Evolutionary conservation across 169 alveolate genomes (phyloP), one percentile per base, ranked within the genome.

Genomic region (Cryptosporidium ryanae): DNA sequence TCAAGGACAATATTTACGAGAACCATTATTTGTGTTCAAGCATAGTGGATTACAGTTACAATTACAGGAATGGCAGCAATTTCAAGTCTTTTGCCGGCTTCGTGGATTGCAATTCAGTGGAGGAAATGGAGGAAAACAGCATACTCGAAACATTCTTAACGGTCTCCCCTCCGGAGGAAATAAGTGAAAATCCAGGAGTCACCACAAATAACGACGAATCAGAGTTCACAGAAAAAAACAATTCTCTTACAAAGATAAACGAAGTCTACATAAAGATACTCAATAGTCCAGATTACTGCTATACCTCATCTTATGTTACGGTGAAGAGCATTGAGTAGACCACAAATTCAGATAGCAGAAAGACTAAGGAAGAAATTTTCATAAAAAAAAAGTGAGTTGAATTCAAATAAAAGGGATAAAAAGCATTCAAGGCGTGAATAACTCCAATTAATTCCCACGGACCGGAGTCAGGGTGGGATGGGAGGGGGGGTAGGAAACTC

Each of bases 261-360:
- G 12, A 29, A 8, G 49, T 21, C 4, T 25, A 12, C 2, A 38
- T 43, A 10, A 29, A 18, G 13, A 32, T 31, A 17, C 32, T 31
- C 8, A 25, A 68, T 17, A 18, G 57, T 54, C 21, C 66, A 55
- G 55, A 32, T 31, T 68, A 49, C n/a, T 68, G 66, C 52, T n/a
- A 68, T 21, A 68, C 83, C 13, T 48, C 55, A 68, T 68, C 83
- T 23, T 68, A 50, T 13, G 21, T 49, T 12, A 68, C 83, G 2
- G 83, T 54, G 32, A 49, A 52, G 38, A 68, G 83, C 52, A 12
- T 29, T 31, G 83, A 68, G 38, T 68, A 52, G 32, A 48, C 21
- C 12, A 13, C 18, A 5, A 27, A 21, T 10, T 64, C 46, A 38
- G 8, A 38, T 1, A 38, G 1, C 46, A 10, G 8, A 38, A 6